These are phyloP conservation scores for Arabidopsis lyrata DNA, from an alignment of 441 rosid species.

Conservation along the genomic window DNA sequence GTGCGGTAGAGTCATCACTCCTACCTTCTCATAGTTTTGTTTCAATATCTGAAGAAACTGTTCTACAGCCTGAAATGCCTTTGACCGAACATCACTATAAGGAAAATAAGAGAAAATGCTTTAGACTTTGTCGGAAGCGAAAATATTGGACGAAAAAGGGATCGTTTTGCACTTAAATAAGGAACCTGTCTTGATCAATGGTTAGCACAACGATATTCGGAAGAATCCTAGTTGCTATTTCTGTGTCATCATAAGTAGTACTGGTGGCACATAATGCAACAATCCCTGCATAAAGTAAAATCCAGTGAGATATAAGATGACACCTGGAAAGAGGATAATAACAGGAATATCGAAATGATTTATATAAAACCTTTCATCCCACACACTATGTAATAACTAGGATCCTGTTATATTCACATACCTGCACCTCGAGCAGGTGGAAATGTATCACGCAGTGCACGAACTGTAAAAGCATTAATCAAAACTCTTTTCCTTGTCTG, in stretches of 20 bases:
- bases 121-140: slow-evolving; percentile 17
- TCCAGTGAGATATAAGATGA: slow-evolving; percentile 33
- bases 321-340: not conserved
- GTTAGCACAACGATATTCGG: slow-evolving; percentile 90
- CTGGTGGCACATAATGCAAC: slow-evolving; percentile 99
- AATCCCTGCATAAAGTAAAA: slow-evolving; percentile 64
- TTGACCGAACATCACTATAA: slow-evolving; percentile 89
- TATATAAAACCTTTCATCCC: slow-evolving; percentile 17
- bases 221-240: slow-evolving; percentile 94
- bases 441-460: slow-evolving; percentile 96
- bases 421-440: slow-evolving; percentile 99
- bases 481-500: slow-evolving; percentile 99
- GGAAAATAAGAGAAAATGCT: slow-evolving; percentile 31
- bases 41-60: slow-evolving; percentile 91
- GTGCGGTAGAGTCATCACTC: slow-evolving; percentile 23
- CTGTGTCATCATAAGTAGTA: slow-evolving; percentile 84
- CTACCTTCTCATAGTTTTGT: slow-evolving; percentile 88
- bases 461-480: slow-evolving; percentile 98
- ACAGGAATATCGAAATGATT: slow-evolving; percentile 12
- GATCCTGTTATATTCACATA: slow-evolving; percentile 44
- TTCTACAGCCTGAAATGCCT: slow-evolving; percentile 97
- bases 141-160: slow-evolving; percentile 16
- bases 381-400: slow-evolving; percentile 19
- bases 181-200: slow-evolving; percentile 93
- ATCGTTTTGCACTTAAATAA: slow-evolving; percentile 33